Evolutionary conservation across 805 yeast species (phyloP), one percentile per base, ranked within the genome.

Genomic region (Candida mattraensis): DNA sequence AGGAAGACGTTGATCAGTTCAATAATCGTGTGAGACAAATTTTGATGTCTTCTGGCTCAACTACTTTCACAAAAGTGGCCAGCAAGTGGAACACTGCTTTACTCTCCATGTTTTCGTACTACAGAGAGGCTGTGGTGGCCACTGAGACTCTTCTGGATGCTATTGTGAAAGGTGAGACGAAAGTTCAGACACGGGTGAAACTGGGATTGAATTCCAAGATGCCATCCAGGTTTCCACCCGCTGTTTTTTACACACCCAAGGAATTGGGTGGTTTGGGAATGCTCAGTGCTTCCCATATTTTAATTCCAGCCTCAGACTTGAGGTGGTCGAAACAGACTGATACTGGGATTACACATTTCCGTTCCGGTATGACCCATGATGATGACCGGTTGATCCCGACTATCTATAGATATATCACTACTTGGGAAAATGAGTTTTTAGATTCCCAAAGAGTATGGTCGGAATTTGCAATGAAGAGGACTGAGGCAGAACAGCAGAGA

Each of bases 181-280:
- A 85, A 53, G 83, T 93, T 28, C 99, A 93, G 62, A 93, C 89
- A 36, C 72, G 95, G 47, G 96, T 93, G 13, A 93, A 93, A 56
- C 75, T 91, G 66, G 99, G 99, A 0, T 70, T 93, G 42, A 93
- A 93, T 53, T 91, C 98, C 10, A 93, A 93, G 61, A 93, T 93
- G 99, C 99, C 99, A 1, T 81, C 96, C 0, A 71, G 99, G 37
- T 93, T 93, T 64, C 99, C 99, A 3, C 99, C 99, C 0, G 97
- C 97, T 3, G 99, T 93, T 0, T 93, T 93, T 53, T 93, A 93
- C 57, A 88, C 99, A 0, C 99, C 99, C 0, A 91, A 89, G 50
- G 99, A 93, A 58, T 65, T 93, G 3, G 99, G 99, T 33, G 99
- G 99, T 28, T 66, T 93, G 28, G 99, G 99, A 17, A 93, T 93